Percentiles rank a stretch among this genome's conserved stretches.
phyloP scores from a whole-genome alignment of 2,329 filamentous ascomycete genomes.

The Aspergillus sp. region DNA sequence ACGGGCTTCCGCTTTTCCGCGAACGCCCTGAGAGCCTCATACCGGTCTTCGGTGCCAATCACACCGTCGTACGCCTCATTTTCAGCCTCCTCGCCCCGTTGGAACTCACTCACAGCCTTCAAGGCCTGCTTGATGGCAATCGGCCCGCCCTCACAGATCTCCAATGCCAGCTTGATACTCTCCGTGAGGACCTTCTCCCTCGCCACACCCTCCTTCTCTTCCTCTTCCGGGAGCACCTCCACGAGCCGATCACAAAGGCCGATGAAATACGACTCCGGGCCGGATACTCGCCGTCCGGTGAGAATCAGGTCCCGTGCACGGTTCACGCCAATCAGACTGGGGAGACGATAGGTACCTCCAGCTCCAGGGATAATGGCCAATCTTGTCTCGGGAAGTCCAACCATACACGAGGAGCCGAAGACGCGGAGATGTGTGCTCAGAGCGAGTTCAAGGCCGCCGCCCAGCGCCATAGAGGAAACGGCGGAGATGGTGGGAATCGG shows the following conservation, averaged over 20 bases:
- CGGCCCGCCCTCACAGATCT: slow-evolving; percentile 88
- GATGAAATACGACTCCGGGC: slow-evolving; percentile 84
- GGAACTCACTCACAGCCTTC: slow-evolving; percentile 71
- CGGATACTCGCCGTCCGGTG: slow-evolving; percentile 82
- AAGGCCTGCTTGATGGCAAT: slow-evolving; percentile 78
- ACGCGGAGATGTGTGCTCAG: slow-evolving; percentile 88
- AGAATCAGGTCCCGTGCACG: slow-evolving; percentile 89
- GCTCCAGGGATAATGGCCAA: slow-evolving; percentile 94
- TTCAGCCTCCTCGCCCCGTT: slow-evolving; percentile 71
- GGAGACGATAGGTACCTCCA: slow-evolving; percentile 86
- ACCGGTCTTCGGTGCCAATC: slow-evolving; percentile 78
- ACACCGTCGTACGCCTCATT: slow-evolving; percentile 84
- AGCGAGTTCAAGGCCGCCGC: slow-evolving; percentile 90
- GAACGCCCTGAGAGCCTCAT: slow-evolving; percentile 88
- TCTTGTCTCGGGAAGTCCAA: slow-evolving; percentile 87
- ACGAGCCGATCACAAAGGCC: slow-evolving; percentile 90
- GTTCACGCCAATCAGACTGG: slow-evolving; percentile 73
- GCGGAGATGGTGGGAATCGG: slow-evolving; percentile 89
- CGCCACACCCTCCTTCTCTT: slow-evolving; percentile 58
- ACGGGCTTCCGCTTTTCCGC: slow-evolving; percentile 70
- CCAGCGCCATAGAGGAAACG: slow-evolving; percentile 81
- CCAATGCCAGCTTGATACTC: slow-evolving; percentile 74
- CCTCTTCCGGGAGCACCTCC: slow-evolving; percentile 65
- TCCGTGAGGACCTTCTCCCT: slow-evolving; percentile 71
- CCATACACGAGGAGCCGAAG: slow-evolving; percentile 72